These are phyloP conservation scores for Neurospora tetrasperma DNA, from an alignment of 495 filamentous ascomycete genomes.

Conservation along the genomic window DNA sequence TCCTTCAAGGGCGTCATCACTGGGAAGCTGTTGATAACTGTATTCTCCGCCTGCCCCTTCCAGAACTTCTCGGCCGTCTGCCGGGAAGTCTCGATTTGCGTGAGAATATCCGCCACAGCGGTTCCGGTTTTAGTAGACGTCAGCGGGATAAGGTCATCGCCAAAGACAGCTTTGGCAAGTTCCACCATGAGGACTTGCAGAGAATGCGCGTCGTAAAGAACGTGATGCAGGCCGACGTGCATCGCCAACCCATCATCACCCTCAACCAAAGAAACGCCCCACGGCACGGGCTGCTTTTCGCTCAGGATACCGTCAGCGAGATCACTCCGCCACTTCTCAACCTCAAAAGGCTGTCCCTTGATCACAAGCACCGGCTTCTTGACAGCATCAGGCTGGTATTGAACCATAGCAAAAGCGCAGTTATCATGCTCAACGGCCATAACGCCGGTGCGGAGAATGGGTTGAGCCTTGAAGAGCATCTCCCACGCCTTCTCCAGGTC, in stretches of 20 bases:
- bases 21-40: slow-evolving; percentile 54
- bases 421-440: slow-evolving; percentile 46
- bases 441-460: slow-evolving; percentile 68
- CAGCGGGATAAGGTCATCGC: background rate
- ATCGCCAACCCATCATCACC: slow-evolving; percentile 24
- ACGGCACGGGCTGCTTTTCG: slow-evolving; percentile 15
- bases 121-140: slow-evolving; percentile 22
- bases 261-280: slow-evolving; percentile 21
- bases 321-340: slow-evolving; percentile 22
- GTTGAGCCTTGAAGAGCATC: slow-evolving; percentile 37
- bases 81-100: slow-evolving; percentile 23
- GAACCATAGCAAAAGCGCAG: slow-evolving; percentile 57
- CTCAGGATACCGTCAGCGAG: slow-evolving; percentile 6
- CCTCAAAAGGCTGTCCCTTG: slow-evolving; percentile 11
- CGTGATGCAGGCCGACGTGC: slow-evolving; percentile 51
- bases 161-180: slow-evolving; percentile 24
- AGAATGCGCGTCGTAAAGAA: slow-evolving; percentile 69
- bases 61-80: slow-evolving; percentile 47
- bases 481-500: slow-evolving; percentile 47
- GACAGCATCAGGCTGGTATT: slow-evolving; percentile 24
- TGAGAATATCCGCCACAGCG: slow-evolving; percentile 44
- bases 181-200: slow-evolving; percentile 50
- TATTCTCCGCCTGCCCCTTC: slow-evolving; percentile 39
- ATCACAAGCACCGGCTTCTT: background rate
- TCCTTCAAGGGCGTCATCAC: slow-evolving; percentile 52